Conservation (phyloP, 371 early-diverging fungal species). For the Coemansia sp. region DNA sequence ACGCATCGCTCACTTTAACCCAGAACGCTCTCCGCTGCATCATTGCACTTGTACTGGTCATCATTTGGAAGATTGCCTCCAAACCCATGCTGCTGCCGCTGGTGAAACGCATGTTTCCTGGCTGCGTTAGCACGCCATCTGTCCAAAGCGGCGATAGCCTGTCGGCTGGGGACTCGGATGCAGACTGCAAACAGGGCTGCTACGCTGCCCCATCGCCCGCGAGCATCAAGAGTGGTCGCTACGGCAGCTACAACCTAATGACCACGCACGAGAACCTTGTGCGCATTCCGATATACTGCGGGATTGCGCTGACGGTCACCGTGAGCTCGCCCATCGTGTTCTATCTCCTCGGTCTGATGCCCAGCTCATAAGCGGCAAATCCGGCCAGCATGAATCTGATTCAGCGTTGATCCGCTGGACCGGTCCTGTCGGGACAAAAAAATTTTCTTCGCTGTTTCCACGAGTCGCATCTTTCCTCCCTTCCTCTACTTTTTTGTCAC, state of each 20-base stretch:
- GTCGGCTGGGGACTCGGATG: neutral
- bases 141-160: neutral
- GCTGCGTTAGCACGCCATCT: neutral
- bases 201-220: slow-evolving; percentile 15
- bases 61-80: slow-evolving; percentile 48
- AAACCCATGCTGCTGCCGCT: slow-evolving; percentile 28
- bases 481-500: neutral
- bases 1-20: slow-evolving; percentile 25
- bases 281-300: slow-evolving; percentile 50
- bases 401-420: neutral
- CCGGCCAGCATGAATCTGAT: neutral
- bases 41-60: slow-evolving; percentile 34
- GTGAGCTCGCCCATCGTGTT: slow-evolving; percentile 30
- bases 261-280: slow-evolving; percentile 44
- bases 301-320: slow-evolving; percentile 35
- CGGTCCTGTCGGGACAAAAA: too few species aligned
- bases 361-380: neutral
- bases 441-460: neutral
- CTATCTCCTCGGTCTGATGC: slow-evolving; percentile 21
- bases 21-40: slow-evolving; percentile 35
- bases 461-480: neutral
- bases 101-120: slow-evolving; percentile 6
- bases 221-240: slow-evolving; percentile 23
- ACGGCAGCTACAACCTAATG: slow-evolving; percentile 47
- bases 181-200: neutral